Conservation (phyloP, 73 alveolate species). For the Paraurostyla sp. region DNA sequence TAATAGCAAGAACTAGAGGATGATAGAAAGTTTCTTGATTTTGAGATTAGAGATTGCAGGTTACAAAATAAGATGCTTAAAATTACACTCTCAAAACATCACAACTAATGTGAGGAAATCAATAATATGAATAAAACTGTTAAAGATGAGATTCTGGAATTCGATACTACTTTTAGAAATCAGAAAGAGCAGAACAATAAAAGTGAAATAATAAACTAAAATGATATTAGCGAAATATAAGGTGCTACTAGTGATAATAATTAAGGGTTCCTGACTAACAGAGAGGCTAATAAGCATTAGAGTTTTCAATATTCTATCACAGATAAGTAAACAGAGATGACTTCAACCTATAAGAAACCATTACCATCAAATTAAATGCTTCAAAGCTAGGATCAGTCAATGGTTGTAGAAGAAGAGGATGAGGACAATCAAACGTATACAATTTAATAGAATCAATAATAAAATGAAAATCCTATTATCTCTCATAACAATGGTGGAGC, state of each 20-base stretch:
- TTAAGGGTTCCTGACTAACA: too few relatives aligned
- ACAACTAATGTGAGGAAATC: slow-evolving; percentile 48
- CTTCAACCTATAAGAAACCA: too few relatives aligned
- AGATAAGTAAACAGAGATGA: too few relatives aligned
- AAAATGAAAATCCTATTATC: background rate
- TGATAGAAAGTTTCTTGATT: slow-evolving; percentile 58
- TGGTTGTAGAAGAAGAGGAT: too few relatives aligned
- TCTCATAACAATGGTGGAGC: too few relatives aligned
- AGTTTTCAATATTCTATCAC: too few relatives aligned
- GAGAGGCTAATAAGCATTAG: too few relatives aligned
- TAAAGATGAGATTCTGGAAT: background rate
- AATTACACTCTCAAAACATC: slow-evolving; percentile 55
- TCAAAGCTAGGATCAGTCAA: too few relatives aligned
- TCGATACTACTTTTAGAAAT: background rate
- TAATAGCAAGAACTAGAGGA: slow-evolving; percentile 40
- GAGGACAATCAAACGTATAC: too few relatives aligned
- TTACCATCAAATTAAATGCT: too few relatives aligned
- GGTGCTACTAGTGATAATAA: background rate
- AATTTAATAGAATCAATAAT: background rate
- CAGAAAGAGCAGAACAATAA: background rate
- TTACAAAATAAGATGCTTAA: slow-evolving; percentile 56
- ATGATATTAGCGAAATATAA: background rate
- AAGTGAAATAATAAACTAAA: background rate
- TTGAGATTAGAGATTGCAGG: slow-evolving; percentile 57
- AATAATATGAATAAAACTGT: background rate